Percentiles rank a stretch among this genome's conserved stretches.
Evolutionary conservation across 768 basidiomycete genomes (phyloP).

Genomic region (Russula olivacea): DNA sequence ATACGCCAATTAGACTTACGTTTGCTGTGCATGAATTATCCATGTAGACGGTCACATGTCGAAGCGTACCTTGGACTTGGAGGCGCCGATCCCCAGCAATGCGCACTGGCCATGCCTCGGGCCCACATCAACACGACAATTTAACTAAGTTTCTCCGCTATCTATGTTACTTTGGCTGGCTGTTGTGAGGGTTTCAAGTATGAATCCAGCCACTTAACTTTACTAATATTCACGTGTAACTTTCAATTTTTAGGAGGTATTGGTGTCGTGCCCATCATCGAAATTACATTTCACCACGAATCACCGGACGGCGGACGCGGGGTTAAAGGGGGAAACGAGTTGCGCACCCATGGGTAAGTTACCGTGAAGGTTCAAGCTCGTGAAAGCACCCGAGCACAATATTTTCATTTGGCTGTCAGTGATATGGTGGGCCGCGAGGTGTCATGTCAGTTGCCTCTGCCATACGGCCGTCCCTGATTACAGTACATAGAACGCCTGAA

Average conservation of each 20-base stretch:
- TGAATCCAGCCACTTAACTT: not conserved
- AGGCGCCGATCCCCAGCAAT: slow-evolving; percentile 13
- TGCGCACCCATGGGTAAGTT: not conserved
- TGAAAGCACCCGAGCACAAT: too few species aligned
- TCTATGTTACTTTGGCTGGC: not conserved
- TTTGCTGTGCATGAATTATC: not conserved
- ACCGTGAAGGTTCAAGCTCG: not conserved
- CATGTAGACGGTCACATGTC: slow-evolving; percentile 11
- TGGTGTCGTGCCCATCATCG: not conserved
- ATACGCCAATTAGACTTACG: not conserved
- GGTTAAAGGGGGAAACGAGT: not conserved
- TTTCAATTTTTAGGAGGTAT: not conserved
- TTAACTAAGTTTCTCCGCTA: not conserved
- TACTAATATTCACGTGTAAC: not conserved
- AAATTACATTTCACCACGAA: not conserved
- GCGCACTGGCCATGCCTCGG: not conserved
- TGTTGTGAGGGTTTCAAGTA: not conserved
- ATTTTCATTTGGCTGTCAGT: not conserved
- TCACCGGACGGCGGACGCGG: not conserved
- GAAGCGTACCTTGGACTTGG: not conserved
- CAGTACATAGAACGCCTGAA: not conserved
- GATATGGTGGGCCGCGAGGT: not conserved
- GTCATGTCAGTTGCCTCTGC: not conserved
- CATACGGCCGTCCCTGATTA: not conserved
- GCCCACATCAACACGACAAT: not conserved